Evolutionary conservation across 495 filamentous ascomycete genomes (phyloP).

Genomic region (Viridothelium virens): DNA sequence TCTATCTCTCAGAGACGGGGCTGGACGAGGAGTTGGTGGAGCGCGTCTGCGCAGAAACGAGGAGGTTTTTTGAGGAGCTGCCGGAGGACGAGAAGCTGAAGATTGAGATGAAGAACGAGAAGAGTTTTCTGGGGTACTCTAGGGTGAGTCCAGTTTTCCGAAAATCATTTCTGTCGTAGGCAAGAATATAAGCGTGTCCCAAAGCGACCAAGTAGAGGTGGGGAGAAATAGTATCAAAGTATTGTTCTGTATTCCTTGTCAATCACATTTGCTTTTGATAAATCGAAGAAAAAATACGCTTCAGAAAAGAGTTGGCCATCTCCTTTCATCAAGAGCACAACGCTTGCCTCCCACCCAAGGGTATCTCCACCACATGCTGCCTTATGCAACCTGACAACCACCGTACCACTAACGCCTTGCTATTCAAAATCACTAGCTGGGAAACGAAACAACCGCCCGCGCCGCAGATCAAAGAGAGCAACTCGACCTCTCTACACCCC

Average conservation of each 20-base stretch:
- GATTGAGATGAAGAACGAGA: constrained; percentile 82
- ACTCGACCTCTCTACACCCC: constrained; percentile 77
- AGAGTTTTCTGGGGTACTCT: constrained; percentile 37
- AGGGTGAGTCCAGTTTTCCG: constrained; percentile 26
- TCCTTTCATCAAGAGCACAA: constrained; percentile 10
- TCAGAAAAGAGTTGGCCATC: neutral
- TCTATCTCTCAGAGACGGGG: constrained; percentile 82
- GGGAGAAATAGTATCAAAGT: neutral
- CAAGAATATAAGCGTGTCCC: neutral
- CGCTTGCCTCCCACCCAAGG: constrained; percentile 7
- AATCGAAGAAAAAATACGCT: too few relatives aligned
- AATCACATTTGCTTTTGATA: neutral
- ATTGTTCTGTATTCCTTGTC: neutral
- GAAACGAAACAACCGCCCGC: constrained; percentile 38
- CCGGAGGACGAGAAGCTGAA: constrained; percentile 69
- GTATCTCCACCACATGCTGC: constrained; percentile 17
- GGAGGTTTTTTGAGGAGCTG: constrained; percentile 68
- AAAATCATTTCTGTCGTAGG: neutral
- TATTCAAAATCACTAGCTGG: constrained; percentile 24
- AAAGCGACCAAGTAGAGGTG: neutral
- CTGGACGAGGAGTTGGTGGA: constrained; percentile 58
- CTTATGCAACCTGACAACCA: neutral
- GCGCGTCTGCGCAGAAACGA: constrained; percentile 60
- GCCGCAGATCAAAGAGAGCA: constrained; percentile 69
- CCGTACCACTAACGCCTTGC: neutral